Base-by-base conservation (phyloP, 257 asterid species). In the Rubia yunnanensis region DNA sequence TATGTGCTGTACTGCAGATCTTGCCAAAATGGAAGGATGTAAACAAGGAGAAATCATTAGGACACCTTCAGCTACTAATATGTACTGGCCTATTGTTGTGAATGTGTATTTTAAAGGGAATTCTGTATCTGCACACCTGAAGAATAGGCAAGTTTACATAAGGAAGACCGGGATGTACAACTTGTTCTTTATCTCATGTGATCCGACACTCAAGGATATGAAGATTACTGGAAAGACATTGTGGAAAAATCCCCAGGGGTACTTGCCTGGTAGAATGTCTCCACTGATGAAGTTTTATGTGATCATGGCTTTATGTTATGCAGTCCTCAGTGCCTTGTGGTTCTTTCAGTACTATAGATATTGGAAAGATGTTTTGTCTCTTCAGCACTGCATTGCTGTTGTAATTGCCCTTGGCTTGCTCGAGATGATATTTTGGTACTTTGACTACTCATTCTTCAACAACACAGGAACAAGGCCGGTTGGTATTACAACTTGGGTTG, bases 251-350 rank as follows among this genome's bases (percentile, higher is more conserved):
- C 95, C 99, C 5, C 76, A 77, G 70, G 99, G 99, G 56, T 94
- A 85, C 79, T 86, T 94, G 76, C 99, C 99, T 67, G 99, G 99
- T 38, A 83, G 99, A 70, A 90, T 90, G 96, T 79, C 97, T 36
- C 97, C 99, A n/a, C 73, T 94, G 48, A 85, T 88, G 97, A 88
- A 79, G 60, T 90, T 94, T 74, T 90, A 85, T 44, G 81, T 80
- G 62, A 72, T 85, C 53, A 90, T 90, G 97, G 76, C 95, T 32
- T 38, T 88, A n/a, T 80, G 80, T 18, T 94, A 88, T 65, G 95
- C 86, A 50, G 74, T 84, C 72, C 89, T 85, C 44, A 70, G 88
- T 84, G 85, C 75, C 20, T 46, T 85, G 61, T 94, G 99, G 99
- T 85, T 88, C 82, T 83, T 83, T 73, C 97, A 88, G 80, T 90